Evolutionary conservation across 2,329 filamentous ascomycete species (phyloP).

Genomic region (Laburnicola sp.): DNA sequence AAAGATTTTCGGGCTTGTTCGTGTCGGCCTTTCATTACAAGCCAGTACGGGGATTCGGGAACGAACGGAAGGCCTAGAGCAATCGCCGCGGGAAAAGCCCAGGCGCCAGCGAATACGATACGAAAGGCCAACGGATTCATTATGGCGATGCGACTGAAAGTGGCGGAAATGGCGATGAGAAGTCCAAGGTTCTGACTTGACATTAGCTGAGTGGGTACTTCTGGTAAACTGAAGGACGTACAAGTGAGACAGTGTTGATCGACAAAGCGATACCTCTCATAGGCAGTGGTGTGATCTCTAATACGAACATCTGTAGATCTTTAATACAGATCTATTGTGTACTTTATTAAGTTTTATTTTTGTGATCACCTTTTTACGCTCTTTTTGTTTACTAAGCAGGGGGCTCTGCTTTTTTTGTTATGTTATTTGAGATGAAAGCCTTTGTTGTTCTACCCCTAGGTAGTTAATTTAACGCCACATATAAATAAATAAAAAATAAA

Average conservation of each 20-base stretch:
- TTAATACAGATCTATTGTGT: too few relatives aligned
- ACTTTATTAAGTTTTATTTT: too few relatives aligned
- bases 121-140: slow-evolving; percentile 7
- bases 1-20: not conserved
- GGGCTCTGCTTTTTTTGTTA: too few relatives aligned
- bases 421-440: too few relatives aligned
- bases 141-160: slow-evolving; percentile 28
- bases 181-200: slow-evolving; percentile 18
- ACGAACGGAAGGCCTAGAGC: slow-evolving; percentile 24
- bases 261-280: slow-evolving; percentile 27
- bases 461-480: too few relatives aligned
- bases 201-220: not conserved
- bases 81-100: slow-evolving; percentile 25
- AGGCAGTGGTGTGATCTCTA: slow-evolving; percentile 27
- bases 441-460: too few relatives aligned
- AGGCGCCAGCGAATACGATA: slow-evolving; percentile 29
- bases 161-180: slow-evolving; percentile 27
- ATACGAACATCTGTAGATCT: slow-evolving; percentile 23
- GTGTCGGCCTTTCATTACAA: not conserved
- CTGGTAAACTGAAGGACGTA: slow-evolving; percentile 5
- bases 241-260: slow-evolving; percentile 29
- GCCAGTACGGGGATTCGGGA: slow-evolving; percentile 4
- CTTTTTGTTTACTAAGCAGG: too few relatives aligned
- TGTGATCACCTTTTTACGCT: too few relatives aligned
- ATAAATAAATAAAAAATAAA: not conserved